Evolutionary conservation across 495 filamentous ascomycete genomes (phyloP).

Genomic region (Clohesyomyces aquaticus): DNA sequence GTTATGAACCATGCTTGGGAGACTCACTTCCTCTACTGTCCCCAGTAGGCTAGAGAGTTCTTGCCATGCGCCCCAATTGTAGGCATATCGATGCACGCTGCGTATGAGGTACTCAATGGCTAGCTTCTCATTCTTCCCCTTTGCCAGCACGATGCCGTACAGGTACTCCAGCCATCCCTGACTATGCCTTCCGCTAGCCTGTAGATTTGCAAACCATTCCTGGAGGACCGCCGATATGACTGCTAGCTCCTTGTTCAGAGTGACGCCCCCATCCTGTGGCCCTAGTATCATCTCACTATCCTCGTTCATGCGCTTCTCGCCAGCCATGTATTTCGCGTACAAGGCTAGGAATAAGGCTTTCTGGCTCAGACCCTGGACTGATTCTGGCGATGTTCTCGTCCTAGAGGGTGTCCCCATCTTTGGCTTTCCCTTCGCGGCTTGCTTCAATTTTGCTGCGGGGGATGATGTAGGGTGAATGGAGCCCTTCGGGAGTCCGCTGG

Average conservation of each 20-base stretch:
- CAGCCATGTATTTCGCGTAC: slow-evolving; percentile 89
- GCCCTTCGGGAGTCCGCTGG: slow-evolving; percentile 67
- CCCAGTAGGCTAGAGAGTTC: slow-evolving; percentile 78
- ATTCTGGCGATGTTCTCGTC: slow-evolving; percentile 46
- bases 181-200: slow-evolving; percentile 57
- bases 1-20: background rate
- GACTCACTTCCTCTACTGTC: slow-evolving; percentile 75
- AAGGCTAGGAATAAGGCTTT: slow-evolving; percentile 90
- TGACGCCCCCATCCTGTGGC: slow-evolving; percentile 81
- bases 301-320: slow-evolving; percentile 95
- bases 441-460: slow-evolving; percentile 49
- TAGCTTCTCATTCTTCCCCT: slow-evolving; percentile 82
- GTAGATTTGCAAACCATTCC: slow-evolving; percentile 70
- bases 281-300: slow-evolving; percentile 98
- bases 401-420: slow-evolving; percentile 45
- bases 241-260: slow-evolving; percentile 80
- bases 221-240: slow-evolving; percentile 75
- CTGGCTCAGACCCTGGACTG: slow-evolving; percentile 70
- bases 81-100: slow-evolving; percentile 83
- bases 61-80: slow-evolving; percentile 96
- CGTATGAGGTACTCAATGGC: slow-evolving; percentile 81
- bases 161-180: slow-evolving; percentile 96
- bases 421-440: slow-evolving; percentile 59
- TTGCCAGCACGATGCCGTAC: slow-evolving; percentile 86
- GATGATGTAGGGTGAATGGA: slow-evolving; percentile 54